Conservation (phyloP, 169 alveolate genomes). For the Plasmodium gonderi region DNA sequence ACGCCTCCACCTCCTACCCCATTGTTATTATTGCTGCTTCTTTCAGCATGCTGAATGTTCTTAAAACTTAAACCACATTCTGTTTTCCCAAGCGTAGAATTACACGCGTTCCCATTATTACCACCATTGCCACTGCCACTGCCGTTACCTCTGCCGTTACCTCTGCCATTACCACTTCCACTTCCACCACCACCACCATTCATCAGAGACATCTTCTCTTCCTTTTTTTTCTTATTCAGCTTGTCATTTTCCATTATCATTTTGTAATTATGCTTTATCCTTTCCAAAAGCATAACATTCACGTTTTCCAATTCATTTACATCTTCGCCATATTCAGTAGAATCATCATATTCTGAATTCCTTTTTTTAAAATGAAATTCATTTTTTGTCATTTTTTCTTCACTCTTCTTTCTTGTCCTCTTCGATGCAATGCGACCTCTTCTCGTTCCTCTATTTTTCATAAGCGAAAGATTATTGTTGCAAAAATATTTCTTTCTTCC, state of each 20-base stretch:
- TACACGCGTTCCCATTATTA: too few species aligned
- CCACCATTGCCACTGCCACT: neutral
- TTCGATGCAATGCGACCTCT: neutral
- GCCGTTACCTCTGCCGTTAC: neutral
- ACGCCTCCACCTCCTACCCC: neutral
- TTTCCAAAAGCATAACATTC: slow-evolving; percentile 45
- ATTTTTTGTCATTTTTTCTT: neutral
- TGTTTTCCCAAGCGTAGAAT: too few species aligned
- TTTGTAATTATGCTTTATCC: slow-evolving; percentile 52
- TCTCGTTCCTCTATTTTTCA: slow-evolving; percentile 17
- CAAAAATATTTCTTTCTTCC: slow-evolving; percentile 23
- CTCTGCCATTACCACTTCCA: neutral
- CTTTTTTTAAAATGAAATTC: neutral
- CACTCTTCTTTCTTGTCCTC: slow-evolving; percentile 1
- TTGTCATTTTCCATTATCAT: slow-evolving; percentile 12
- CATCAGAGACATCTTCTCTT: neutral
- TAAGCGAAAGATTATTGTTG: slow-evolving; percentile 19
- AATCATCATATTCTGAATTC: neutral
- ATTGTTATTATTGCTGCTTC: neutral
- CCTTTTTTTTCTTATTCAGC: slow-evolving; percentile 23
- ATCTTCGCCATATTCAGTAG: neutral
- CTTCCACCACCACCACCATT: neutral
- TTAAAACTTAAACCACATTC: too few species aligned
- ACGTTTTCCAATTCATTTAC: slow-evolving; percentile 39
- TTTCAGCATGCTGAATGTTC: too few species aligned